These are phyloP conservation scores for Trichomonas tenax DNA, from an alignment of 208 protist genomes.

Conservation along the genomic window DNA sequence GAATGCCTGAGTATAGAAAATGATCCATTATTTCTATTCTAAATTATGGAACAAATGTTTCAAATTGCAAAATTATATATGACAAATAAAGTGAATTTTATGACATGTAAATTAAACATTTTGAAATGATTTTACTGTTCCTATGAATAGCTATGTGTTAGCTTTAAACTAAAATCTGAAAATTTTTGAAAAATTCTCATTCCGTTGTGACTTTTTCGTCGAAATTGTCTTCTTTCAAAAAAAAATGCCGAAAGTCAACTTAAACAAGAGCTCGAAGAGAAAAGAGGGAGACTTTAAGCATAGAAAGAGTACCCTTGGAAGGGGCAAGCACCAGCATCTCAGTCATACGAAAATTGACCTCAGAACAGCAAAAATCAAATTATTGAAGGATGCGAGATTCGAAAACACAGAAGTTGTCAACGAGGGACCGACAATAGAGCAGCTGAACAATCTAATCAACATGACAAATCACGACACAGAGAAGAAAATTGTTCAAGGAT, in stretches of 20 bases:
- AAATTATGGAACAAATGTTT: too few relatives aligned
- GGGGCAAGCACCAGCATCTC: not conserved
- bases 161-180: too few relatives aligned
- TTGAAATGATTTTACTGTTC: too few relatives aligned
- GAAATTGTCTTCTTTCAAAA: not conserved
- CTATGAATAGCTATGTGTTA: too few relatives aligned
- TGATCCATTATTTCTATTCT: too few relatives aligned
- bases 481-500: not conserved
- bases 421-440: not conserved
- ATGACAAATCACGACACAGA: not conserved
- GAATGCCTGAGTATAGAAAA: too few relatives aligned
- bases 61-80: too few relatives aligned
- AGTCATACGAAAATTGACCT: conserved; percentile 16
- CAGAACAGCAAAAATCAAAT: not conserved
- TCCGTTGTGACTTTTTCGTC: too few relatives aligned
- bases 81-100: too few relatives aligned
- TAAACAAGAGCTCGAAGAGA: not conserved
- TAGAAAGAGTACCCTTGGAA: not conserved
- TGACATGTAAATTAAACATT: too few relatives aligned
- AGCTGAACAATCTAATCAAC: not conserved
- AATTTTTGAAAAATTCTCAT: too few relatives aligned
- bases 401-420: not conserved
- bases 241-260: not conserved
- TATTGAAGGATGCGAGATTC: not conserved
- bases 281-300: not conserved